Evolutionary conservation across 2,329 filamentous ascomycete species (phyloP).

Genomic region (Phyllosticta citriasiana): DNA sequence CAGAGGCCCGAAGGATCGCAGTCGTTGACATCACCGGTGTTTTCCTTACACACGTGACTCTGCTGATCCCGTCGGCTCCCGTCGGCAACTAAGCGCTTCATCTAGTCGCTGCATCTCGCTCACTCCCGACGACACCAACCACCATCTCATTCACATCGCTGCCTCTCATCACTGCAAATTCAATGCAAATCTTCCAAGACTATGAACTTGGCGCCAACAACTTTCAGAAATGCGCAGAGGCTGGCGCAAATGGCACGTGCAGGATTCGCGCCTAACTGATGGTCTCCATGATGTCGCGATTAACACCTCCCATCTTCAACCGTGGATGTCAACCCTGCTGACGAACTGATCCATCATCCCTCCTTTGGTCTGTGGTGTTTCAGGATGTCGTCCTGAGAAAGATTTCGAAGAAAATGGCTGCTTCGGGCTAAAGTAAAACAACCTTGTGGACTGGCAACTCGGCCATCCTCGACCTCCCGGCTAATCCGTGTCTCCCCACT

Average conservation of each 20-base stretch:
- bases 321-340: constrained; percentile 5
- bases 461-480: not conserved
- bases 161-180: not conserved
- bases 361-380: not conserved
- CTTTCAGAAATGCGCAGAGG: not conserved
- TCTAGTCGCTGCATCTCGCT: not conserved
- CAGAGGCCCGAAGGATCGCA: not conserved
- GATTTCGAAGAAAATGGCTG: not conserved
- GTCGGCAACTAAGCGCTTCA: not conserved
- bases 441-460: not conserved
- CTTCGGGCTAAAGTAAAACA: not conserved
- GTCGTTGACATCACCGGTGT: constrained; percentile 9
- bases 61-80: not conserved
- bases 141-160: not conserved
- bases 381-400: not conserved
- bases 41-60: not conserved
- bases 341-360: constrained; percentile 5
- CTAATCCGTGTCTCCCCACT: not conserved
- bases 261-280: not conserved
- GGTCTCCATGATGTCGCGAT: not conserved
- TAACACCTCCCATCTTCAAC: not conserved
- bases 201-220: not conserved
- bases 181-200: not conserved
- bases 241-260: not conserved
- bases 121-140: not conserved